A percentile compares a stretch with the other conserved stretches of the same genome.
These are phyloP conservation scores for Penicillium atrosanguineum DNA, from an alignment of 495 filamentous ascomycete species.

Conservation along the genomic window DNA sequence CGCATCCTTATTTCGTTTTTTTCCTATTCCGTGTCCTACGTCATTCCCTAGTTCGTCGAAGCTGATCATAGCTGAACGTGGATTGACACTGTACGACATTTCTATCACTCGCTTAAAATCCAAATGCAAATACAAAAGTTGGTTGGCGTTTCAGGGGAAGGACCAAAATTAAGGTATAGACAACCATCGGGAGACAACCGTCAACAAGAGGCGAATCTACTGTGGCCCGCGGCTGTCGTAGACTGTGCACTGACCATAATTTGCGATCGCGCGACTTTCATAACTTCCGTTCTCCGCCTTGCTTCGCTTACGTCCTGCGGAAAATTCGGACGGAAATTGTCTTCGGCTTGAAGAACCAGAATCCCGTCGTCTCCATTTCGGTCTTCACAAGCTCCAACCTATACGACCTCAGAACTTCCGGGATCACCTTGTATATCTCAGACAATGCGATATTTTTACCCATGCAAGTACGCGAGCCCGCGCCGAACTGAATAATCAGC, in stretches of 20 bases:
- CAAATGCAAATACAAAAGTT: not conserved
- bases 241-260: not conserved
- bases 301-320: too few species aligned
- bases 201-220: not conserved
- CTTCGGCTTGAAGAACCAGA: not conserved
- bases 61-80: not conserved
- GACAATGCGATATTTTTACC: constrained; percentile 20
- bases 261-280: not conserved
- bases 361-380: not conserved
- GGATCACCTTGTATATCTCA: constrained; percentile 22
- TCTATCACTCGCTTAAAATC: not conserved
- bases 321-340: not conserved
- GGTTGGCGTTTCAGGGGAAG: not conserved
- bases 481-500: constrained; percentile 7
- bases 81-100: not conserved
- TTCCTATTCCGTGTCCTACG: not conserved
- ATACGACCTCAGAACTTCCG: constrained; percentile 10
- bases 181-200: not conserved
- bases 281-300: not conserved
- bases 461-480: constrained; percentile 18
- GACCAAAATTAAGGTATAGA: not conserved
- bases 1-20: not conserved
- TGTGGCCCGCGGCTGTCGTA: not conserved
- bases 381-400: not conserved
- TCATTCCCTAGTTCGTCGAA: not conserved